Evolutionary conservation across 768 basidiomycete genomes (phyloP).

Genomic region (Leucocoprinus sp.): DNA sequence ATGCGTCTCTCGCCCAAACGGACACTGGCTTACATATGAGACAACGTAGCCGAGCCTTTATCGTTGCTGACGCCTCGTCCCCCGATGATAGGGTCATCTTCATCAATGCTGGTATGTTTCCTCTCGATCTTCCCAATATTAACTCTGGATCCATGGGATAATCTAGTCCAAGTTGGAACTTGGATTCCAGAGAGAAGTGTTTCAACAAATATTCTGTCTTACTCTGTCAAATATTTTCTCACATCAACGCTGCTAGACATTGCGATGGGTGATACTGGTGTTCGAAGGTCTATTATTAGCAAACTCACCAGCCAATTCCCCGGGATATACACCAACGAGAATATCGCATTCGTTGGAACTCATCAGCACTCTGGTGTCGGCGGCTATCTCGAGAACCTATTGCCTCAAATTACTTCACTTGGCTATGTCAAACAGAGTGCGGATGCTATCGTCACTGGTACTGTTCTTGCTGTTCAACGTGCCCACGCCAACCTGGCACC

Average conservation of each 20-base stretch:
- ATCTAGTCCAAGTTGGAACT: neutral
- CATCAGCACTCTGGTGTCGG: conserved; percentile 76
- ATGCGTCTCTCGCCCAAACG: conserved; percentile 55
- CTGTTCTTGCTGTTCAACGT: conserved; percentile 57
- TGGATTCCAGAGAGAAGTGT: neutral
- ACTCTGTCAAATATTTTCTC: neutral
- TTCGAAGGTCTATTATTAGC: conserved; percentile 60
- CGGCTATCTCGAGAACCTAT: conserved; percentile 70
- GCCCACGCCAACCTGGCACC: conserved; percentile 56
- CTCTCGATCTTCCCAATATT: neutral
- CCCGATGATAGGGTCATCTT: conserved; percentile 59
- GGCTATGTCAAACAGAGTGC: conserved; percentile 69
- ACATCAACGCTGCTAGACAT: conserved; percentile 40
- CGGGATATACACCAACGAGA: conserved; percentile 57
- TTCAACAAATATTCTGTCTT: neutral
- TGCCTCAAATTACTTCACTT: conserved; percentile 67
- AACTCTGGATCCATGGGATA: conserved; percentile 1
- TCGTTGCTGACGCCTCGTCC: conserved; percentile 53
- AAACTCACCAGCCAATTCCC: conserved; percentile 49
- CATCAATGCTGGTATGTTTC: conserved; percentile 57
- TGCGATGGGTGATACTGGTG: conserved; percentile 73
- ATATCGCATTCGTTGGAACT: conserved; percentile 69
- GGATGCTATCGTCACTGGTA: conserved; percentile 63
- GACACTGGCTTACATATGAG: conserved; percentile 76
- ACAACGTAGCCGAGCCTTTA: conserved; percentile 69